Conservation (phyloP, 2,329 filamentous ascomycete genomes). For the Aspergillus aculeatus region DNA sequence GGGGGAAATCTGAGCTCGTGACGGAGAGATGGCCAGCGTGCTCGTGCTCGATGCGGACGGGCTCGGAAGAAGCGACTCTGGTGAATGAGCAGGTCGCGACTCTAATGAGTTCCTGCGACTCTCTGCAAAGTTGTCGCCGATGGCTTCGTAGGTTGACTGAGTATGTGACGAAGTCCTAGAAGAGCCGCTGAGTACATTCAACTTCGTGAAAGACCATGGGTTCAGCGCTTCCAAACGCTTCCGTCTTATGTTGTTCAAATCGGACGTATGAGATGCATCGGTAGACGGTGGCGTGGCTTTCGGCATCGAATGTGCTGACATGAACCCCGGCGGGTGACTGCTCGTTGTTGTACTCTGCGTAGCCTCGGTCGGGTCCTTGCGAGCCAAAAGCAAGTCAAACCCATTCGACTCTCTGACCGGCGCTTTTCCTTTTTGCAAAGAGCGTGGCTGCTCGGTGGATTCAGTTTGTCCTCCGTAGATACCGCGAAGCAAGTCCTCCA, state of each 20-base stretch:
- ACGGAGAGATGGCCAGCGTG: conserved; percentile 11
- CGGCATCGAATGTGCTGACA: not conserved
- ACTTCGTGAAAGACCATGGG: conserved; percentile 39
- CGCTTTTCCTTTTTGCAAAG: conserved; percentile 3
- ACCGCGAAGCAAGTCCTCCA: conserved; percentile 39
- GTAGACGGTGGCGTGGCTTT: not conserved
- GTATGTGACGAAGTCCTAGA: not conserved
- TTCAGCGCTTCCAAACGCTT: conserved; percentile 21
- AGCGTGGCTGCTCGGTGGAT: not conserved
- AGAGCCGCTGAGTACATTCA: conserved; percentile 22
- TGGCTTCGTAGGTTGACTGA: not conserved
- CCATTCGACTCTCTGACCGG: conserved; percentile 3
- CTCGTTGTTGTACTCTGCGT: not conserved
- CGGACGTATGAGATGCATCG: not conserved
- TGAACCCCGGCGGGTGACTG: not conserved
- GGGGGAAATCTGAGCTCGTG: conserved; percentile 10
- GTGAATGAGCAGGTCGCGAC: not conserved
- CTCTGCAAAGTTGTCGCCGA: not conserved
- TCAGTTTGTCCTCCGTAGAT: conserved; percentile 14
- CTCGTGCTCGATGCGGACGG: conserved; percentile 17
- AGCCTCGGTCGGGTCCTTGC: conserved; percentile 12
- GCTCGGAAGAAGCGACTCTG: conserved; percentile 16
- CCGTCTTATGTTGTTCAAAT: no score
- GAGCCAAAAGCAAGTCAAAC: conserved; percentile 25
- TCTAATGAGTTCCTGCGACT: not conserved